These are phyloP conservation scores for Boletus speciosus DNA, from an alignment of 768 basidiomycete genomes.

Conservation along the genomic window DNA sequence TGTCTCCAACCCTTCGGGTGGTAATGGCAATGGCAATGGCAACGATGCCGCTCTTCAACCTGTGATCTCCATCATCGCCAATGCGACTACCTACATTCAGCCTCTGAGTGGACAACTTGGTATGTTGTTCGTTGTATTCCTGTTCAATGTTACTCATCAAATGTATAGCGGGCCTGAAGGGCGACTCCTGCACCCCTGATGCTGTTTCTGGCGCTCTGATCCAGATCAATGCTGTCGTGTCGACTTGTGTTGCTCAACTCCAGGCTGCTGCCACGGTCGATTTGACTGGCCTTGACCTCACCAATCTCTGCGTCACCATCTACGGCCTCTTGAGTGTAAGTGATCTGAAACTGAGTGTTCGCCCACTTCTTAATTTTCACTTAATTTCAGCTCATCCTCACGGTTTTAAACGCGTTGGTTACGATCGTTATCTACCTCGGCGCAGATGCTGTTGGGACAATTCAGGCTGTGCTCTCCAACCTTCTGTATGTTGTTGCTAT, in stretches of 20 bases:
- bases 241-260: constrained; percentile 5
- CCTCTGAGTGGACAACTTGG: constrained; percentile 5
- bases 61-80: constrained; percentile 10
- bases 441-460: neutral
- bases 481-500: constrained; percentile 10
- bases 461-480: constrained; percentile 2
- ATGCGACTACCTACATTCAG: constrained; percentile 3
- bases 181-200: constrained; percentile 5
- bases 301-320: constrained; percentile 1
- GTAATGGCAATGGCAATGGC: constrained; percentile 1
- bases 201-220: constrained; percentile 9
- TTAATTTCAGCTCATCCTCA: constrained; percentile 2
- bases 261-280: constrained; percentile 5
- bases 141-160: neutral
- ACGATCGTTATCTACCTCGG: neutral
- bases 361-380: neutral
- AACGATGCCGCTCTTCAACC: constrained; percentile 11
- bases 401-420: constrained; percentile 7
- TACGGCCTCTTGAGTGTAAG: constrained; percentile 5
- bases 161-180: neutral
- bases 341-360: neutral
- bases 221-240: constrained; percentile 9
- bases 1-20: neutral
- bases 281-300: constrained; percentile 9
- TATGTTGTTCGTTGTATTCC: neutral